phyloP scores from a whole-genome alignment of 2,329 filamentous ascomycete species.

The Gremmenia infestans region DNA sequence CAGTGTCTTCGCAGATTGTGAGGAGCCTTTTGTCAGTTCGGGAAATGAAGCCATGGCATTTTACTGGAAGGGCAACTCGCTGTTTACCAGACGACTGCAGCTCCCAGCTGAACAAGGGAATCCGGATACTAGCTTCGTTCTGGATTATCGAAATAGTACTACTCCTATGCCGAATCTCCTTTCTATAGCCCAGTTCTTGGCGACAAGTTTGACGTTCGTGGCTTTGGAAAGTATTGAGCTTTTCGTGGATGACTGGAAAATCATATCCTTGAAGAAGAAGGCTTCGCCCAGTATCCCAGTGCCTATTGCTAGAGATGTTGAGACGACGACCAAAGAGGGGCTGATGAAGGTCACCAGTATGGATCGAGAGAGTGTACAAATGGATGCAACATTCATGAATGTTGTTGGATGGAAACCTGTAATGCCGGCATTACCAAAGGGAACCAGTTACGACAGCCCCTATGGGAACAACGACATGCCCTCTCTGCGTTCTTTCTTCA shows the following conservation, averaged over 20 bases:
- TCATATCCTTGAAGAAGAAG: conserved; percentile 78
- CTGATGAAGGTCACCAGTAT: conserved; percentile 83
- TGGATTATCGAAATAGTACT: conserved; percentile 87
- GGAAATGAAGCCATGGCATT: conserved; percentile 94
- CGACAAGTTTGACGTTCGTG: conserved; percentile 94
- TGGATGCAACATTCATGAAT: conserved; percentile 86
- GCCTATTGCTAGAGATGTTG: conserved; percentile 70
- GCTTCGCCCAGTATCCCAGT: conserved; percentile 71
- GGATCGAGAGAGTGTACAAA: conserved; percentile 81
- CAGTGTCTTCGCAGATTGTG: conserved; percentile 96
- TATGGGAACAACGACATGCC: conserved; percentile 50
- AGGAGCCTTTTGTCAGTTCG: conserved; percentile 94
- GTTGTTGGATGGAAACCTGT: conserved; percentile 77
- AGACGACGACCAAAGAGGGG: conserved; percentile 77
- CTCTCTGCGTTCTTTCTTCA: conserved; percentile 75
- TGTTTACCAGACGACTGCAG: conserved; percentile 84
- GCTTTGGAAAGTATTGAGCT: conserved; percentile 83
- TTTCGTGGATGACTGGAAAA: conserved; percentile 80
- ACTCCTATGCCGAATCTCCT: conserved; percentile 82
- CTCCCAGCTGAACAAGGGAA: conserved; percentile 63
- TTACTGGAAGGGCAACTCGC: conserved; percentile 98
- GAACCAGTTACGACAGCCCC: conserved; percentile 21
- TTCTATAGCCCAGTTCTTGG: conserved; percentile 84
- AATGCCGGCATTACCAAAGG: conserved; percentile 28
- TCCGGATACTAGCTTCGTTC: conserved; percentile 80